Evolutionary conservation across 164 flowering plant species (phyloP).

Genomic region (Chimonanthus salicifolius): DNA sequence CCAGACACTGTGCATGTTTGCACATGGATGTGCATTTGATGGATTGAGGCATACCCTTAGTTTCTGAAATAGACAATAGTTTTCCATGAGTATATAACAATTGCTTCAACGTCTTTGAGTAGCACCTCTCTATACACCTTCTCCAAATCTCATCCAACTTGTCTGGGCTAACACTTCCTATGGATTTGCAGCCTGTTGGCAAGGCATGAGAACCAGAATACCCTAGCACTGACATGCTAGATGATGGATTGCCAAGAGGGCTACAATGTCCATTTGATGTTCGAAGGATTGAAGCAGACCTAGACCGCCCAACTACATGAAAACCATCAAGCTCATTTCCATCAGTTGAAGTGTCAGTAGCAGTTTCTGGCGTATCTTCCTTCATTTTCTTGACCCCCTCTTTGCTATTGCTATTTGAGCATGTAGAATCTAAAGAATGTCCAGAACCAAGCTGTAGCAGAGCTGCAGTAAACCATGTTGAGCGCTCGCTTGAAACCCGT

Average conservation of each 20-base stretch:
- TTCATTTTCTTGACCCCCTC: constrained; percentile 64
- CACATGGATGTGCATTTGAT: too few relatives aligned
- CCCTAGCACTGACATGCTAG: constrained; percentile 18
- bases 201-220: constrained; percentile 18
- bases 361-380: constrained; percentile 52
- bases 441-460: constrained; percentile 84
- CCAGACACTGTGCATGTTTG: too few relatives aligned
- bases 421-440: constrained; percentile 50
- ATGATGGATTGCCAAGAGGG: constrained; percentile 23
- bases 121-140: constrained; percentile 76
- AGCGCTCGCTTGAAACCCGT: constrained; percentile 76
- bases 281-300: constrained; percentile 28
- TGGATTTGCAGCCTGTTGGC: constrained; percentile 23
- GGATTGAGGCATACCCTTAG: constrained; percentile 45
- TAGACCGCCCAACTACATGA: constrained; percentile 27
- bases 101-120: constrained; percentile 81
- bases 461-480: constrained; percentile 97
- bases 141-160: constrained; percentile 66
- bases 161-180: constrained; percentile 31
- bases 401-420: constrained; percentile 62
- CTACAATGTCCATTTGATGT: constrained; percentile 24
- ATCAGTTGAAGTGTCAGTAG: constrained; percentile 34
- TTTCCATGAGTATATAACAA: constrained; percentile 64
- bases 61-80: constrained; percentile 73
- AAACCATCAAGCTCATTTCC: constrained; percentile 34